Evolutionary conservation across 257 asterid genomes (phyloP).

Genomic region (Ligustrum vulgare): DNA sequence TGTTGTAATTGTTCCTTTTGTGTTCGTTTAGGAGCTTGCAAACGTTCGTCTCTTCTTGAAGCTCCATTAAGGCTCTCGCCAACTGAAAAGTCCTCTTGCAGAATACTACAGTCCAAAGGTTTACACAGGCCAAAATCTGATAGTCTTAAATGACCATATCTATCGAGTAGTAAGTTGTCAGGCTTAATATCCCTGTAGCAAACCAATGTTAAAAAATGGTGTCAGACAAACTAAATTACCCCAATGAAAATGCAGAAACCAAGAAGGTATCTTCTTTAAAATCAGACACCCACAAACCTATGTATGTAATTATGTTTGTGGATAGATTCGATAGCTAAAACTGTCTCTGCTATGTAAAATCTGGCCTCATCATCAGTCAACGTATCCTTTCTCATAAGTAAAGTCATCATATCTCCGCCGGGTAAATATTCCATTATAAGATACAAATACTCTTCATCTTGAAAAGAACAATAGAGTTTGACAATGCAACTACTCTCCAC

Average conservation of each 20-base stretch:
- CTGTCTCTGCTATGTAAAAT: slow-evolving; percentile 56
- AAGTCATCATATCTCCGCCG: slow-evolving; percentile 59
- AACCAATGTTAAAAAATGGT: slow-evolving; percentile 10
- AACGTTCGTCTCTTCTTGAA: slow-evolving; percentile 20
- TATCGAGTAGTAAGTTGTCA: slow-evolving; percentile 53
- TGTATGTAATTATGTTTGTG: slow-evolving; percentile 54
- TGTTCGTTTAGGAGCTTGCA: slow-evolving; percentile 32
- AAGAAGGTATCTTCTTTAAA: not conserved
- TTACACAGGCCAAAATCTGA: slow-evolving; percentile 60
- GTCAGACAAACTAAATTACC: slow-evolving; percentile 12
- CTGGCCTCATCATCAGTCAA: slow-evolving; percentile 50
- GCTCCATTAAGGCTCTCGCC: slow-evolving; percentile 26
- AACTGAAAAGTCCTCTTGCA: slow-evolving; percentile 49
- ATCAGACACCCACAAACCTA: slow-evolving; percentile 31
- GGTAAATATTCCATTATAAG: slow-evolving; percentile 59
- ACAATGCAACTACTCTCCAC: slow-evolving; percentile 53
- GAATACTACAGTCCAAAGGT: slow-evolving; percentile 50
- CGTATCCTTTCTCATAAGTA: slow-evolving; percentile 54
- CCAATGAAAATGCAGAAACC: not conserved
- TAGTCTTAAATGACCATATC: slow-evolving; percentile 48
- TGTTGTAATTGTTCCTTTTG: slow-evolving; percentile 35
- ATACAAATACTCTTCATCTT: slow-evolving; percentile 46
- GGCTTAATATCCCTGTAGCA: slow-evolving; percentile 52
- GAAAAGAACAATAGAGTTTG: slow-evolving; percentile 51
- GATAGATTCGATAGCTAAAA: slow-evolving; percentile 54